These are phyloP conservation scores for Ceratobasidium sp. DNA, from an alignment of 1,284 basidiomycete genomes.

Conservation along the genomic window DNA sequence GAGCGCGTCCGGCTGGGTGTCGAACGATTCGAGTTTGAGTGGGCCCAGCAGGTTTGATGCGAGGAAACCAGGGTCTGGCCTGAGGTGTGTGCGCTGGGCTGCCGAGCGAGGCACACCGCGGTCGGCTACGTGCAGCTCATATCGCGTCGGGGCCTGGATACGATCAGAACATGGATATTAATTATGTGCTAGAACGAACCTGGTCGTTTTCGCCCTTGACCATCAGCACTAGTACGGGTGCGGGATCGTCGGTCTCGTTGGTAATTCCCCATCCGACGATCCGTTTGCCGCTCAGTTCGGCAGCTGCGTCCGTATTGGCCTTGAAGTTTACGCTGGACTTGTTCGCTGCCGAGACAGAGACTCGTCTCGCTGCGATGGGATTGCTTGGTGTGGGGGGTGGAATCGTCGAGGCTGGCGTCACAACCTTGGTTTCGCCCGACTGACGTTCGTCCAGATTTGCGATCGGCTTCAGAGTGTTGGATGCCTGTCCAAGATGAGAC, in stretches of 20 bases:
- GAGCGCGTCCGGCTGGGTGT: neutral
- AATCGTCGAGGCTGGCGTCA: slow-evolving; percentile 22
- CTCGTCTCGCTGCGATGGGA: slow-evolving; percentile 20
- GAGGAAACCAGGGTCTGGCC: slow-evolving; percentile 26
- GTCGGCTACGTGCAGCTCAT: slow-evolving; percentile 28
- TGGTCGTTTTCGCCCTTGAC: slow-evolving; percentile 26
- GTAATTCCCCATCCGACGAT: slow-evolving; percentile 31
- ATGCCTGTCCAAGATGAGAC: slow-evolving; percentile 7
- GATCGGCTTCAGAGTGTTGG: slow-evolving; percentile 20
- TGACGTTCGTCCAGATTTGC: slow-evolving; percentile 16
- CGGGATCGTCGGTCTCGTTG: neutral
- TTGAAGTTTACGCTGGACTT: slow-evolving; percentile 5
- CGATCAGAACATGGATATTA: neutral
- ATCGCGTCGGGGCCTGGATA: slow-evolving; percentile 16
- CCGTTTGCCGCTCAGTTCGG: slow-evolving; percentile 27
- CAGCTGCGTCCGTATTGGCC: slow-evolving; percentile 5
- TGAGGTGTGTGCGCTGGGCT: slow-evolving; percentile 22
- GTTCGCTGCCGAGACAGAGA: slow-evolving; percentile 27
- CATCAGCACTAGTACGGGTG: slow-evolving; percentile 18
- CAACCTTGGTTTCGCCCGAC: slow-evolving; percentile 23
- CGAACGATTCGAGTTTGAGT: slow-evolving; percentile 19
- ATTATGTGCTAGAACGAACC: slow-evolving; percentile 4
- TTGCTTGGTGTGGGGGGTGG: slow-evolving; percentile 27
- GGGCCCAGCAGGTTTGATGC: slow-evolving; percentile 20
- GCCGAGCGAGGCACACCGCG: slow-evolving; percentile 14